A percentile compares a stretch with the other conserved stretches of the same genome.
phyloP scores from a whole-genome alignment of 192 early-diverging fungal genomes.

The Cetraspora pellucida region DNA sequence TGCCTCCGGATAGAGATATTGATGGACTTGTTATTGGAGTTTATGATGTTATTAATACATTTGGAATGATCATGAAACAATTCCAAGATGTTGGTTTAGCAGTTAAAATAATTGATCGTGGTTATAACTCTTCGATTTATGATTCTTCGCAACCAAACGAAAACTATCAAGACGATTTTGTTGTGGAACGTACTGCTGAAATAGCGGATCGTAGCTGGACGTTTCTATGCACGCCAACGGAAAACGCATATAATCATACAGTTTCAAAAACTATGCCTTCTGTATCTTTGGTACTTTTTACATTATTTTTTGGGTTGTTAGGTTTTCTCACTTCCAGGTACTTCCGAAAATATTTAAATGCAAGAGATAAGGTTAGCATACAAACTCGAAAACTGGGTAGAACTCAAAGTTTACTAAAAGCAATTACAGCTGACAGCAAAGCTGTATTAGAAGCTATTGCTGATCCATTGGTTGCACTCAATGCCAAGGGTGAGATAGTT shows the following conservation, averaged over 20 bases:
- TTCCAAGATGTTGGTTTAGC: background rate
- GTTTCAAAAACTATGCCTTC: background rate
- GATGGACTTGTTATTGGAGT: background rate
- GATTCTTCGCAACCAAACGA: background rate
- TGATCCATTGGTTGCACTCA: slow-evolving; percentile 20
- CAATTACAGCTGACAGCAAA: slow-evolving; percentile 17
- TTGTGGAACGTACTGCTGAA: background rate
- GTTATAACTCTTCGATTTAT: background rate
- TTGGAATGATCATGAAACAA: background rate
- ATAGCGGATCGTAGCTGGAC: background rate
- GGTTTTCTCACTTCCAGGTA: background rate
- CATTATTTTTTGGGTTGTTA: background rate
- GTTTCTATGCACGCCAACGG: background rate
- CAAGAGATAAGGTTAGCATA: background rate
- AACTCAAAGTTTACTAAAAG: slow-evolving; percentile 21
- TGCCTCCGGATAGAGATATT: background rate
- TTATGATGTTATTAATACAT: background rate
- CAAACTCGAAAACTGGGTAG: slow-evolving; percentile 10
- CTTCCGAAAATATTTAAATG: slow-evolving; percentile 3
- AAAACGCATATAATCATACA: background rate
- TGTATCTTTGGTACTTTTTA: background rate
- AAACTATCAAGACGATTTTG: background rate
- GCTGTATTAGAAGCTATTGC: slow-evolving; percentile 24
- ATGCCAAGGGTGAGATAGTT: slow-evolving; percentile 17
- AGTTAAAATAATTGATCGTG: background rate